These are phyloP conservation scores for Limnanthes douglasii DNA, from an alignment of 345 rosid species.

Conservation along the genomic window DNA sequence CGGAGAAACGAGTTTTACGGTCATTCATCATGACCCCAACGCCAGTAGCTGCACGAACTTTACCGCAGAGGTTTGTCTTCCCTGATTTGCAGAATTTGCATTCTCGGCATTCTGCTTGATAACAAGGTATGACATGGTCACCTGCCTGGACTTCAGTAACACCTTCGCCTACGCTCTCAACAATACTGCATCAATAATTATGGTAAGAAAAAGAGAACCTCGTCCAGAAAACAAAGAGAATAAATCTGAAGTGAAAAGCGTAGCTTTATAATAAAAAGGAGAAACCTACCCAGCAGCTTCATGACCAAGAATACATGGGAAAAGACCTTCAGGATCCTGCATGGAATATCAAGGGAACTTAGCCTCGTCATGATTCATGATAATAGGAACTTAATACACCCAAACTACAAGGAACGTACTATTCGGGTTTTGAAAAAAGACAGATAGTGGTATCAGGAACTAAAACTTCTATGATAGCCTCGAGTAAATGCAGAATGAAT, in stretches of 20 bases:
- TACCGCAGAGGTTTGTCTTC: conserved; percentile 95
- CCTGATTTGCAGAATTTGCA: conserved; percentile 98
- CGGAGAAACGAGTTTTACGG: conserved; percentile 67
- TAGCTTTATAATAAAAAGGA: conserved; percentile 1
- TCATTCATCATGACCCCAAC: conserved; percentile 95
- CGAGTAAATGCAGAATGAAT: no score
- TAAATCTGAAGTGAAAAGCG: background rate
- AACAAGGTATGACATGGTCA: conserved; percentile 95
- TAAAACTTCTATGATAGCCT: no score
- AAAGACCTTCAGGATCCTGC: conserved; percentile 92
- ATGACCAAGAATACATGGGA: conserved; percentile 95
- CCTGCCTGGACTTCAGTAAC: conserved; percentile 85
- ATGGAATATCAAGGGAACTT: conserved; percentile 7
- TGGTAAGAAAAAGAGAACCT: background rate
- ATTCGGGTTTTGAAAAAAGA: no score
- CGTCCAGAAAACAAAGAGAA: background rate
- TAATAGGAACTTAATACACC: no score
- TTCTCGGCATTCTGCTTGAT: conserved; percentile 97
- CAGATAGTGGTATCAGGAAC: no score
- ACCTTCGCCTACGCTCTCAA: conserved; percentile 98
- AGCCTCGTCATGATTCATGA: background rate
- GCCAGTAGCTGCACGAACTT: conserved; percentile 87
- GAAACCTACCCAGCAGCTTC: conserved; percentile 86
- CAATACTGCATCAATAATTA: conserved; percentile 33
- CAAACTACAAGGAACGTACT: no score